Evolutionary conservation across 768 basidiomycete genomes (phyloP).

Genomic region (Lyophyllum atratum): DNA sequence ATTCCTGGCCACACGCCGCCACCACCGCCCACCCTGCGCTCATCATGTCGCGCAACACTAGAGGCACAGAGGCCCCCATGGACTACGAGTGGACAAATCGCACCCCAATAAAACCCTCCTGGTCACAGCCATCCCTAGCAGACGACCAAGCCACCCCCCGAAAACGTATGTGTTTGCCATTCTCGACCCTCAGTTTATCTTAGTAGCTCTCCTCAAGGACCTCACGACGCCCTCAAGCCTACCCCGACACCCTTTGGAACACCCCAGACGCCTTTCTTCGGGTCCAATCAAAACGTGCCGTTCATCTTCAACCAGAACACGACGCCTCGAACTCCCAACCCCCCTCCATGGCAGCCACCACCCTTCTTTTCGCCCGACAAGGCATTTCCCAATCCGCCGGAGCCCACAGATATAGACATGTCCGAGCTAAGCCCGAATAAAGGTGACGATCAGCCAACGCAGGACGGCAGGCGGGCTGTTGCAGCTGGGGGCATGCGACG

Average conservation of each 20-base stretch:
- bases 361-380: slow-evolving; percentile 59
- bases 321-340: slow-evolving; percentile 45
- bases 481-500: slow-evolving; percentile 67
- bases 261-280: slow-evolving; percentile 55
- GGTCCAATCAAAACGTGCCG: slow-evolving; percentile 66
- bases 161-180: slow-evolving; percentile 58
- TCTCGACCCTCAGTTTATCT: slow-evolving; percentile 3
- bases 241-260: slow-evolving; percentile 40
- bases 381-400: slow-evolving; percentile 54
- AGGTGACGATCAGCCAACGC: slow-evolving; percentile 36
- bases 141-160: slow-evolving; percentile 56
- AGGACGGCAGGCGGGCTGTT: slow-evolving; percentile 47
- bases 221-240: slow-evolving; percentile 44
- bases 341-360: slow-evolving; percentile 69
- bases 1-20: background rate
- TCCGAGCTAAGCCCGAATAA: slow-evolving; percentile 65
- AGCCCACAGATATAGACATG: slow-evolving; percentile 76
- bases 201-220: slow-evolving; percentile 27
- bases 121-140: slow-evolving; percentile 39
- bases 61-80: slow-evolving; percentile 77
- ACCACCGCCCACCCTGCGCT: slow-evolving; percentile 6
- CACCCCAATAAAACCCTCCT: slow-evolving; percentile 55
- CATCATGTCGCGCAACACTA: slow-evolving; percentile 43
- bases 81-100: slow-evolving; percentile 85
- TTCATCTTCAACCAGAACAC: slow-evolving; percentile 62